Percentiles rank a stretch among this genome's conserved stretches.
phyloP scores from a whole-genome alignment of 1,139 yeast genomes.

The Candida labiduridarum region DNA sequence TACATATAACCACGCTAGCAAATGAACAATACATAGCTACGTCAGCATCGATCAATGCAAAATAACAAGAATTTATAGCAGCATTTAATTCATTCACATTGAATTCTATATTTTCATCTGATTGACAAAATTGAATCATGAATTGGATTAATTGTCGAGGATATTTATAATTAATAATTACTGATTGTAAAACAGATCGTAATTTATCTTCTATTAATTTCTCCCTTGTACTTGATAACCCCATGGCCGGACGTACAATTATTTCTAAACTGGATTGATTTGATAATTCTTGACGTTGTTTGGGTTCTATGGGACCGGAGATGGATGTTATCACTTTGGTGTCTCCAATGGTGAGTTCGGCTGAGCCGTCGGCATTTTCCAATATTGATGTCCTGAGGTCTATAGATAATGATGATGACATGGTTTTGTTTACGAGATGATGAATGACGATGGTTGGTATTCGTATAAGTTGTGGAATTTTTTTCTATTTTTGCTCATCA shows the following conservation, averaged over 20 bases:
- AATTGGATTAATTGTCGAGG: conserved; percentile 87
- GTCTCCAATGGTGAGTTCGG: conserved; percentile 41
- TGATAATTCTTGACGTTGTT: conserved; percentile 82
- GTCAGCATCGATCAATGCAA: conserved; percentile 81
- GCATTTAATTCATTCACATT: conserved; percentile 64
- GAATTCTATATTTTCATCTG: conserved; percentile 31
- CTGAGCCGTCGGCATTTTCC: conserved; percentile 78
- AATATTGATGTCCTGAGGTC: conserved; percentile 37
- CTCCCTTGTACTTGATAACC: conserved; percentile 79
- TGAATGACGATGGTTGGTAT: background rate
- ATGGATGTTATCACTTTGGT: conserved; percentile 70
- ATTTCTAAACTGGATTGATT: conserved; percentile 77
- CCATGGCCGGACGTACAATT: conserved; percentile 76
- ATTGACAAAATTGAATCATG: conserved; percentile 76
- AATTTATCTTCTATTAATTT: conserved; percentile 73
- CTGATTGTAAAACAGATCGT: conserved; percentile 59
- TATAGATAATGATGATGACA: conserved; percentile 11
- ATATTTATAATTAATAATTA: conserved; percentile 65
- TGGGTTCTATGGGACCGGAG: conserved; percentile 90
- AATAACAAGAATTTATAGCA: conserved; percentile 68
- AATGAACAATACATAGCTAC: conserved; percentile 67
- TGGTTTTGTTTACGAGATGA: background rate
- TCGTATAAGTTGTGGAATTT: background rate
- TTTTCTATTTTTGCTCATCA: conserved; percentile 5
- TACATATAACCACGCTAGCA: conserved; percentile 53